A percentile compares a stretch with the other conserved stretches of the same genome.
Conservation (phyloP, 2,329 filamentous ascomycete genomes). For the Colletotrichum trifolii region DNA sequence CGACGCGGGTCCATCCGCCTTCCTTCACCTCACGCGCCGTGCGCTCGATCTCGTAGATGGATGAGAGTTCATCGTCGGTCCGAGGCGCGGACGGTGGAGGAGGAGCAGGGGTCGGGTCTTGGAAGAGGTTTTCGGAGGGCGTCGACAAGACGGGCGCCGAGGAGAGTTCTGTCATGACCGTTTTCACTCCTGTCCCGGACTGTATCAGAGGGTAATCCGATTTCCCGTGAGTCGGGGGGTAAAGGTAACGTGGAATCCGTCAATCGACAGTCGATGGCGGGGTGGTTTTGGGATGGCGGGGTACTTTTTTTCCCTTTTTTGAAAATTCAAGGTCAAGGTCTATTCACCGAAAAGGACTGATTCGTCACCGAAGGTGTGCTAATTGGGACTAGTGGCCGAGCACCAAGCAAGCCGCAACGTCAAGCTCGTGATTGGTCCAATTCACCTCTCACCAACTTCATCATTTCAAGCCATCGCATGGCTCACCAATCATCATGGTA, state of each 20-base stretch:
- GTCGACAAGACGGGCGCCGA: slow-evolving; percentile 72
- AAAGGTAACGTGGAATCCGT: neutral
- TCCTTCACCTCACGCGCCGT: slow-evolving; percentile 81
- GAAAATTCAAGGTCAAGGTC: neutral
- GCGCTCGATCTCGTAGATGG: slow-evolving; percentile 86
- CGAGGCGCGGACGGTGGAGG: slow-evolving; percentile 45
- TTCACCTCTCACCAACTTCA: too few species aligned
- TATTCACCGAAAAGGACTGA: neutral
- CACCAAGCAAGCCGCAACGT: too few species aligned
- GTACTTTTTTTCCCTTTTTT: neutral
- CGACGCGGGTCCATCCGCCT: slow-evolving; percentile 79
- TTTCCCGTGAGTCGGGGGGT: too few species aligned
- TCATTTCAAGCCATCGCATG: too few species aligned
- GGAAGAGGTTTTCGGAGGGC: slow-evolving; percentile 69
- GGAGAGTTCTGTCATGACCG: slow-evolving; percentile 51
- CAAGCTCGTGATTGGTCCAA: too few species aligned
- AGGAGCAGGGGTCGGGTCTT: slow-evolving; percentile 56
- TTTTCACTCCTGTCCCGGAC: neutral
- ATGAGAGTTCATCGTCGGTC: slow-evolving; percentile 75
- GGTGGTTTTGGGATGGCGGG: slow-evolving; percentile 1
- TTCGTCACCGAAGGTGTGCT: neutral
- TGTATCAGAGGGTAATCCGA: too few species aligned
- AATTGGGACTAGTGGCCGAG: neutral
- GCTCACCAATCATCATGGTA: too few species aligned
- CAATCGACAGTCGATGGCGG: slow-evolving; percentile 2